A percentile compares a stretch with the other conserved stretches of the same genome.
Evolutionary conservation across 148 eudicot species (phyloP).

Genomic region (Spergularia bocconei): DNA sequence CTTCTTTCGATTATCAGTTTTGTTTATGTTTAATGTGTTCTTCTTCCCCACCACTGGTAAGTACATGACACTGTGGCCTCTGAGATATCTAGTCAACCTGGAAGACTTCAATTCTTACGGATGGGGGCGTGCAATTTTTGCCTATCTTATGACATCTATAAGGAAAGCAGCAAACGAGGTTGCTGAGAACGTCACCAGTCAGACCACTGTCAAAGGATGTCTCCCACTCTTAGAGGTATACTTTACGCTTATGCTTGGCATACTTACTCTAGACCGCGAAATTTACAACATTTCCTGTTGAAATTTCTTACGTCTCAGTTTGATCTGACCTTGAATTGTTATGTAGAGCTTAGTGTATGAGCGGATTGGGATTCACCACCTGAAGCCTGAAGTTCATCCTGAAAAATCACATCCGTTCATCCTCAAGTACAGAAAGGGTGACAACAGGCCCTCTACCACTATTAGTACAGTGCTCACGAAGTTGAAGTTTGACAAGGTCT

Average conservation of each 20-base stretch:
- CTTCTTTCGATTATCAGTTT: constrained; percentile 9
- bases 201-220: background rate
- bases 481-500: constrained; percentile 4
- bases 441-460: background rate
- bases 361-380: background rate
- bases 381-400: constrained; percentile 10
- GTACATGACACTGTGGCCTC: background rate
- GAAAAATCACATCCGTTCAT: background rate
- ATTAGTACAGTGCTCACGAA: background rate
- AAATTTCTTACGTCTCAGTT: background rate
- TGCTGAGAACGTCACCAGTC: background rate
- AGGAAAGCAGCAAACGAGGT: background rate
- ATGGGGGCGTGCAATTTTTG: constrained; percentile 9
- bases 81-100: background rate
- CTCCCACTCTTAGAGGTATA: constrained; percentile 16
- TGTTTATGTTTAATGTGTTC: constrained; percentile 3
- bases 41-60: background rate
- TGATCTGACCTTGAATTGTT: background rate
- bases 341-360: constrained; percentile 4
- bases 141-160: background rate
- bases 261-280: background rate
- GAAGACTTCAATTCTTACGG: background rate
- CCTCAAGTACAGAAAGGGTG: constrained; percentile 13
- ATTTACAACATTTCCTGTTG: background rate
- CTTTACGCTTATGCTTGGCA: background rate